Conservation (phyloP, 306 rosid genomes). For the Prunus kanzakura region DNA sequence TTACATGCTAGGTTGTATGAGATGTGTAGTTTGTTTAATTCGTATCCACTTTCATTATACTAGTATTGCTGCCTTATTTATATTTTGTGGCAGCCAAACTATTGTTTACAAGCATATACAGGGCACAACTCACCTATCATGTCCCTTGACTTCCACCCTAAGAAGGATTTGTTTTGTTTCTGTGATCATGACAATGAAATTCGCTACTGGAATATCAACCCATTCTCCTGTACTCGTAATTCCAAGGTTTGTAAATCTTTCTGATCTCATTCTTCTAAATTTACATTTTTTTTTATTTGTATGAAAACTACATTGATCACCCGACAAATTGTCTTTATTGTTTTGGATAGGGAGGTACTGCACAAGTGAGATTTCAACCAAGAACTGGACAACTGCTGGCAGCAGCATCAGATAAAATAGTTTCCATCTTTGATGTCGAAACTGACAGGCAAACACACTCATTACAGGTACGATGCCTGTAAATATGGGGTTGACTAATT, state of each 20-base stretch:
- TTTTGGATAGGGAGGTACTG: constrained; percentile 73
- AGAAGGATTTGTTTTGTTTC: constrained; percentile 83
- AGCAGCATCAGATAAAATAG: constrained; percentile 64
- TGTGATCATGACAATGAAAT: constrained; percentile 80
- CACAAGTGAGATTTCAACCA: constrained; percentile 89
- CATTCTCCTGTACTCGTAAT: constrained; percentile 52
- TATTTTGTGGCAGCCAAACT: constrained; percentile 69
- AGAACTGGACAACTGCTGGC: constrained; percentile 74
- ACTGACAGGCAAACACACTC: constrained; percentile 59
- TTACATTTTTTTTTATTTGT: constrained; percentile 15
- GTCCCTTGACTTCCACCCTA: constrained; percentile 96
- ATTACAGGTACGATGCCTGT: constrained; percentile 50
- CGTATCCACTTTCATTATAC: not conserved
- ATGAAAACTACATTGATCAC: not conserved
- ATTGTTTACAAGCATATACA: constrained; percentile 43
- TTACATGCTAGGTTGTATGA: not conserved
- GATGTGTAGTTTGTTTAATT: not conserved
- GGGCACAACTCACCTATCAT: constrained; percentile 65
- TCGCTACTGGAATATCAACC: constrained; percentile 65
- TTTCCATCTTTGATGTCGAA: constrained; percentile 86
- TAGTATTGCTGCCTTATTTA: not conserved
- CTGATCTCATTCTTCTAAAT: constrained; percentile 1
- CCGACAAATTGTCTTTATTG: not conserved
- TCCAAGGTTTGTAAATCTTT: constrained; percentile 51
- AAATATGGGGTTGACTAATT: constrained; percentile 2